phyloP scores from a whole-genome alignment of 495 filamentous ascomycete species.

The Tuber umbilicatum region DNA sequence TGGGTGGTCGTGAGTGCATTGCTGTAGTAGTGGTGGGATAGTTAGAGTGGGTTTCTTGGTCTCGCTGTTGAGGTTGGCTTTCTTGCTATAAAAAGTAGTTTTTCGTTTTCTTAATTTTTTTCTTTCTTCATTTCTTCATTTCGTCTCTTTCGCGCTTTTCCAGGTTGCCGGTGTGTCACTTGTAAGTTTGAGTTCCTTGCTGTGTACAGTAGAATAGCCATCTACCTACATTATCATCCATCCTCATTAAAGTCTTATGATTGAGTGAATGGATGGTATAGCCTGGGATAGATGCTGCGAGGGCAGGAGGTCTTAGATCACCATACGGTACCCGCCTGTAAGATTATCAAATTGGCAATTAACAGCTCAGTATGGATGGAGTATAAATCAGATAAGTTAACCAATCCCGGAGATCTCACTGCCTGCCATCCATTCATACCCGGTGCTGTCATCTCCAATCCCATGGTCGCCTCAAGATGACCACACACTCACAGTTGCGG shows the following conservation, averaged over 20 bases:
- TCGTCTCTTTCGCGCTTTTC: not conserved
- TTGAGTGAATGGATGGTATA: not conserved
- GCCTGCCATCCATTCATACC: not conserved
- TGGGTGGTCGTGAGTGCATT: constrained; percentile 24
- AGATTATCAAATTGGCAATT: not conserved
- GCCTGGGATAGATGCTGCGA: not conserved
- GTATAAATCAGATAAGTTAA: no score
- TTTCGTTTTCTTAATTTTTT: not conserved
- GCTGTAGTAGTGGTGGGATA: not conserved
- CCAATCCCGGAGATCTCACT: not conserved
- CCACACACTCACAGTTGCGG: no score
- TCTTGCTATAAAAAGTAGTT: constrained; percentile 1
- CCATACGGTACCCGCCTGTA: not conserved
- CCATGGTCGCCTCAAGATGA: no score
- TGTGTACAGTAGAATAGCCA: not conserved
- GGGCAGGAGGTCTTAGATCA: no score
- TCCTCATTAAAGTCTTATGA: not conserved
- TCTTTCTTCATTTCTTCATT: not conserved
- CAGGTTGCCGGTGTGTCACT: not conserved
- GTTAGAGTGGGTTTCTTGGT: not conserved
- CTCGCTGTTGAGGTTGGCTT: not conserved
- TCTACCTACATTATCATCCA: not conserved
- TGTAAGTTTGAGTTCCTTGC: not conserved
- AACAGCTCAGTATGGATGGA: not conserved
- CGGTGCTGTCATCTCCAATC: not conserved